A percentile compares a stretch with the other conserved stretches of the same genome.
phyloP scores from a whole-genome alignment of 1,139 yeast species.

The Hyphopichia khmerensis region DNA sequence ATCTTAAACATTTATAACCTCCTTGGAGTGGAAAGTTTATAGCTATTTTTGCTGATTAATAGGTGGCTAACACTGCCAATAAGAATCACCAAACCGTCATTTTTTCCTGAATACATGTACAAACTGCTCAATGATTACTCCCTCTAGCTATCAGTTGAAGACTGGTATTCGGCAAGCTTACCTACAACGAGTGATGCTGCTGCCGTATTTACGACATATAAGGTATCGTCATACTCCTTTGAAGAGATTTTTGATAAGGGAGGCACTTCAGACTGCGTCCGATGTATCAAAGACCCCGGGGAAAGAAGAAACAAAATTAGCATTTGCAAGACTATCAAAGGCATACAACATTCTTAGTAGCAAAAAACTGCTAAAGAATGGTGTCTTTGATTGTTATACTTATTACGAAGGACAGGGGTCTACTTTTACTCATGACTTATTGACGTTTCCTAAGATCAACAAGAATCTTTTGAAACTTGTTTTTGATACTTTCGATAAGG shows the following conservation, averaged over 20 bases:
- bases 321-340: constrained; percentile 14
- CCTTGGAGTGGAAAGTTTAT: no score
- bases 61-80: no score
- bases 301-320: background rate
- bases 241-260: background rate
- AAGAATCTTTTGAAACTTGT: constrained; percentile 16
- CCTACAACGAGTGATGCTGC: background rate
- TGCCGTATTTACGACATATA: no score
- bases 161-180: background rate
- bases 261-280: background rate
- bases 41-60: no score
- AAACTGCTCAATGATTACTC: background rate
- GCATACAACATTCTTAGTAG: constrained; percentile 8
- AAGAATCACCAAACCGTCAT: no score
- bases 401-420: constrained; percentile 10
- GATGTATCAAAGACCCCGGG: background rate
- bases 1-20: no score
- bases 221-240: no score
- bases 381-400: constrained; percentile 15
- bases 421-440: constrained; percentile 19
- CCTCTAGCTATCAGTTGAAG: background rate
- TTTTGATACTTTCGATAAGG: constrained; percentile 12
- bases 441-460: constrained; percentile 17
- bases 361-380: constrained; percentile 11
- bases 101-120: background rate